Evolutionary conservation across 2,329 filamentous ascomycete genomes (phyloP), one percentile per base, ranked within the genome.

Genomic region (Lizonia empirigonia): DNA sequence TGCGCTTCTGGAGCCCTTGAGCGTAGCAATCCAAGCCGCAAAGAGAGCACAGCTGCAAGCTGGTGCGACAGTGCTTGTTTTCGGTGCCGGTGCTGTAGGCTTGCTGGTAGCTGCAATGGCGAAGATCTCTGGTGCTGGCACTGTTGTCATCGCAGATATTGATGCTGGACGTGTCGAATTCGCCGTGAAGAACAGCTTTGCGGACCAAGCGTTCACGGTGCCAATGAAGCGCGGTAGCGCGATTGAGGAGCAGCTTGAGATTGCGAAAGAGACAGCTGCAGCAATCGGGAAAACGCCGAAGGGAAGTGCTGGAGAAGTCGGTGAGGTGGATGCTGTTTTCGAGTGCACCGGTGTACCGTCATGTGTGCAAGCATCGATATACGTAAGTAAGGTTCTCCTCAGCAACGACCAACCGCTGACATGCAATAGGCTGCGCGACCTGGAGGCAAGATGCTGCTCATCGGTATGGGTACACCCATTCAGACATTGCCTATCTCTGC

Each of bases 391-490:
- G 10, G 10, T 8, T 10, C 2, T 4, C 7, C 7, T 5, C 10
- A 30, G 2, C 4, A 10, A n/a, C 13, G 10, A 5, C 5, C 3
- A 20, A 1, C n/a, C n/a, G 22, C 53, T 59, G 15, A 67, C 44
- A 30, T 35, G 1, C 20, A 9, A 4, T 36, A 78, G 76, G 71
- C 86, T 3, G 86, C 87, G 8, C 80, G 80, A 50, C 80, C 88
- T 0, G 89, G 88, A 20, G 88, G 88, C 15, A 87, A 86, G 62
- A 79, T 91, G 39, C 81, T 91, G 70, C 85, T 91, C 70, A 87
- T 92, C 19, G 89, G 88, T 44, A 91, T 91, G 88, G 89, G 89
- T 29, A 88, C 83, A 5, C 88, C 88, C 0, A 82, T 90, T 44
- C 87, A 91, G 70, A 90, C 87, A 0, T 78, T 91, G 1, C 88